Percentiles rank a stretch among this genome's conserved stretches.
Conservation (phyloP, 371 early-diverging fungal genomes). For the Zychaea mexicana region DNA sequence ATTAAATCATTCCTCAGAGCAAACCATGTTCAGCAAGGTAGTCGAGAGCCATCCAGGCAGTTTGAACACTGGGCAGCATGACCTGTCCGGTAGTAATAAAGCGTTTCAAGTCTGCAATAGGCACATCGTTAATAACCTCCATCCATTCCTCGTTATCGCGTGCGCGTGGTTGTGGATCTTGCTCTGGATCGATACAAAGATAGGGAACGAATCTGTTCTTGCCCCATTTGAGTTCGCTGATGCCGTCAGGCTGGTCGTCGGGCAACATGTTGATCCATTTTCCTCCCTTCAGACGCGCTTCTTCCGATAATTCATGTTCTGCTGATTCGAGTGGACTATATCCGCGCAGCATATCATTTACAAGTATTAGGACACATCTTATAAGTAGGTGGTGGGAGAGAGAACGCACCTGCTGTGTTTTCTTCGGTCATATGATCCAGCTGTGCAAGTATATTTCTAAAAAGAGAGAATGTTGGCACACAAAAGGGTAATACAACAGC, state of each 20-base stretch:
- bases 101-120: conserved; percentile 36
- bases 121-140: conserved; percentile 37
- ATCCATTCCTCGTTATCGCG: conserved; percentile 65
- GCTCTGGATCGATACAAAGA: conserved; percentile 56
- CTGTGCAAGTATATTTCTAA: conserved; percentile 62
- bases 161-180: conserved; percentile 45
- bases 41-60: conserved; percentile 52
- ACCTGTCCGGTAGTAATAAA: conserved; percentile 48
- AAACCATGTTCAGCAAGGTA: conserved; percentile 30
- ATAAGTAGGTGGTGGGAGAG: no score
- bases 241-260: conserved; percentile 49
- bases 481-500: neutral
- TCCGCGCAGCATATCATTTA: neutral
- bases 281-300: conserved; percentile 59
- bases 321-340: conserved; percentile 55
- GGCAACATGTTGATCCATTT: conserved; percentile 55
- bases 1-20: neutral
- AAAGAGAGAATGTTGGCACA: neutral
- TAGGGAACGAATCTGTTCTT: conserved; percentile 64
- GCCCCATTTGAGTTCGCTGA: conserved; percentile 69
- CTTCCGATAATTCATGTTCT: conserved; percentile 65
- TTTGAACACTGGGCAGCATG: conserved; percentile 57
- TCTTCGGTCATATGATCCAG: conserved; percentile 58
- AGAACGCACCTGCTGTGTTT: conserved; percentile 60
- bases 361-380: neutral